These are phyloP conservation scores for Kazachstania sp. DNA, from an alignment of 1,139 yeast species.

Conservation along the genomic window DNA sequence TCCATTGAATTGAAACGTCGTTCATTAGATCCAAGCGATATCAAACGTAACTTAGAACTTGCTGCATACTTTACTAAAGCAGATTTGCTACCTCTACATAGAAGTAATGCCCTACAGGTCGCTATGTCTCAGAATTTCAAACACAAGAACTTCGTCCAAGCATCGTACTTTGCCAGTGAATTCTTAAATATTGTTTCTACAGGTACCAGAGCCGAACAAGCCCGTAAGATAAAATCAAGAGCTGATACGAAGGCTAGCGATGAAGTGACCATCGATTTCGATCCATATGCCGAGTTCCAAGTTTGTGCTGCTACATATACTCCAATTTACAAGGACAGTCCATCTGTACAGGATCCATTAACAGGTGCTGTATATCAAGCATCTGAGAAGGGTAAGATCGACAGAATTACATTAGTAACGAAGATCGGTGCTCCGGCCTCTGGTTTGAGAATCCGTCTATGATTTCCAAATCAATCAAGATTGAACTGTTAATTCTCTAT, in stretches of 20 bases:
- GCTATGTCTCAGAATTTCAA: slow-evolving; percentile 92
- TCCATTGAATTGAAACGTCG: slow-evolving; percentile 88
- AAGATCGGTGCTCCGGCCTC: slow-evolving; percentile 89
- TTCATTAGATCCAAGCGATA: slow-evolving; percentile 56
- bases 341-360: slow-evolving; percentile 67
- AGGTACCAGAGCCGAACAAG: slow-evolving; percentile 86
- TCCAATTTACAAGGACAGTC: slow-evolving; percentile 77
- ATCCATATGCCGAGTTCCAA: slow-evolving; percentile 83
- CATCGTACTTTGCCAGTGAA: slow-evolving; percentile 83
- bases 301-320: slow-evolving; percentile 82
- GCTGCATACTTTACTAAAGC: slow-evolving; percentile 93
- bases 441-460: slow-evolving; percentile 51
- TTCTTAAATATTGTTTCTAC: slow-evolving; percentile 56
- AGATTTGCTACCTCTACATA: slow-evolving; percentile 73
- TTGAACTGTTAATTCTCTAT: no score
- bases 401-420: slow-evolving; percentile 69
- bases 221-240: slow-evolving; percentile 67
- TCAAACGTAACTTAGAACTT: slow-evolving; percentile 81
- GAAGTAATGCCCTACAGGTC: slow-evolving; percentile 80
- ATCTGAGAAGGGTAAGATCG: slow-evolving; percentile 67
- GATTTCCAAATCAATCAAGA: not conserved
- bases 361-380: slow-evolving; percentile 85
- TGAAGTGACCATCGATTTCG: slow-evolving; percentile 84
- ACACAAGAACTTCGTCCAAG: slow-evolving; percentile 78
- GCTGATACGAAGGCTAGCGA: slow-evolving; percentile 78